Evolutionary conservation across 1,139 yeast species (phyloP).

Genomic region (Yamadazyma atlantica): DNA sequence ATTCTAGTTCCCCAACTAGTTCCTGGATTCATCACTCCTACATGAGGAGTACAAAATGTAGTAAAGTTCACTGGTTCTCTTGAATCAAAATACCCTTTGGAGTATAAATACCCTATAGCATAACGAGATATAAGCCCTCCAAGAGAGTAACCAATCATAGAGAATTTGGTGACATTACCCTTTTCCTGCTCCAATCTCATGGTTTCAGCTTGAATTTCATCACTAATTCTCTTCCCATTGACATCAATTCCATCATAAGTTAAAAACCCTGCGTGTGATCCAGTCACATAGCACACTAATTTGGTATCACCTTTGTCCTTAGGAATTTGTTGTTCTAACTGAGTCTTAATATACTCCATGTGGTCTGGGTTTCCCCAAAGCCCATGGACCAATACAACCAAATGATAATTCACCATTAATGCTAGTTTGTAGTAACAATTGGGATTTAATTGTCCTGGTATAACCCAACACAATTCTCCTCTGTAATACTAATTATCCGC

Average conservation of each 20-base stretch:
- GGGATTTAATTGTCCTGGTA: background rate
- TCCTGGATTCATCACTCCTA: constrained; percentile 72
- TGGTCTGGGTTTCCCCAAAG: constrained; percentile 79
- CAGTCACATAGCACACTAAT: constrained; percentile 55
- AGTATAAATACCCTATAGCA: constrained; percentile 67
- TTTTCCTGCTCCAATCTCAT: constrained; percentile 23
- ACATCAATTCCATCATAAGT: constrained; percentile 88
- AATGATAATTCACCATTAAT: constrained; percentile 47
- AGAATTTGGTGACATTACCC: constrained; percentile 49
- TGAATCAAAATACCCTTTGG: constrained; percentile 50
- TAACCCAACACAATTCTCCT: no score
- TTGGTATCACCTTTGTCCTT: constrained; percentile 21
- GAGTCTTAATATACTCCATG: constrained; percentile 54
- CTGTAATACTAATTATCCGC: background rate
- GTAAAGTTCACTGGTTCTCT: constrained; percentile 60
- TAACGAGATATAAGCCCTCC: constrained; percentile 82
- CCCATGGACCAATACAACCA: constrained; percentile 76
- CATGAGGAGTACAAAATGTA: constrained; percentile 81
- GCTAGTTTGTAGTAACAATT: no score
- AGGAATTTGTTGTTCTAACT: constrained; percentile 26
- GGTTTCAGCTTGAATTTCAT: constrained; percentile 58
- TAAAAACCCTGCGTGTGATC: constrained; percentile 62
- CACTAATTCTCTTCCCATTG: constrained; percentile 74
- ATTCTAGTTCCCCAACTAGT: constrained; percentile 38
- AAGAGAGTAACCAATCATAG: constrained; percentile 77